Percentiles rank a stretch among this genome's conserved stretches.
These are phyloP conservation scores for Petrea volubilis DNA, from an alignment of 257 asterid genomes.

Conservation along the genomic window DNA sequence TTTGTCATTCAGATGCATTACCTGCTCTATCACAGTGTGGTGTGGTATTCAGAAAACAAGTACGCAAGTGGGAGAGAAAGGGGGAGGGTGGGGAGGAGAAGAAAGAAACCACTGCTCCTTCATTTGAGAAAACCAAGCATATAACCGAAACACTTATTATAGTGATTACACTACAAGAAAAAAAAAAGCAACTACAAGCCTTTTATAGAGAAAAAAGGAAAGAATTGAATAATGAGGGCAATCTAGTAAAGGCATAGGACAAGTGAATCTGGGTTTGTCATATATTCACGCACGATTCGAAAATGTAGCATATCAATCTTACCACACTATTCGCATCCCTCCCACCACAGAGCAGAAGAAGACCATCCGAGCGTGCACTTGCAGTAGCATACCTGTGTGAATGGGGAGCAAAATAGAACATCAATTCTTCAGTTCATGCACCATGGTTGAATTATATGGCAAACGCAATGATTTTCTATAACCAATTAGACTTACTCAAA, in stretches of 20 bases:
- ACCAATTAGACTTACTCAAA: background rate
- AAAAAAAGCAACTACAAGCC: background rate
- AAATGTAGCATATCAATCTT: constrained; percentile 25
- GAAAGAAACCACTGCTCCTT: constrained; percentile 1
- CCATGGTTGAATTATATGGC: background rate
- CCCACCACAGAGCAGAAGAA: constrained; percentile 97
- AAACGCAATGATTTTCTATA: background rate
- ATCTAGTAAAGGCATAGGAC: constrained; percentile 2
- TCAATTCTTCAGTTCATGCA: constrained; percentile 9
- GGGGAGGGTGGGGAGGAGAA: too few relatives aligned
- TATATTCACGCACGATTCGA: constrained; percentile 11
- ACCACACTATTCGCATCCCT: constrained; percentile 98
- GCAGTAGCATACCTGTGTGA: constrained; percentile 93
- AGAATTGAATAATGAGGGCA: background rate
- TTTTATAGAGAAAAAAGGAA: constrained; percentile 1
- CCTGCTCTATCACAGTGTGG: background rate
- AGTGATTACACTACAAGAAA: background rate
- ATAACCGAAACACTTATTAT: background rate
- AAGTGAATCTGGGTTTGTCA: background rate
- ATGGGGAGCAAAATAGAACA: constrained; percentile 19
- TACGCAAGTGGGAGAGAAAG: background rate
- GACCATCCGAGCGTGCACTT: constrained; percentile 99
- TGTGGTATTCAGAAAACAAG: background rate
- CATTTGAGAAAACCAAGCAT: constrained; percentile 2
- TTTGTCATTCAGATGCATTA: background rate